Base-by-base conservation (phyloP, 176 grass and related monocot genomes). In the Dendrocalamus sinicus region DNA sequence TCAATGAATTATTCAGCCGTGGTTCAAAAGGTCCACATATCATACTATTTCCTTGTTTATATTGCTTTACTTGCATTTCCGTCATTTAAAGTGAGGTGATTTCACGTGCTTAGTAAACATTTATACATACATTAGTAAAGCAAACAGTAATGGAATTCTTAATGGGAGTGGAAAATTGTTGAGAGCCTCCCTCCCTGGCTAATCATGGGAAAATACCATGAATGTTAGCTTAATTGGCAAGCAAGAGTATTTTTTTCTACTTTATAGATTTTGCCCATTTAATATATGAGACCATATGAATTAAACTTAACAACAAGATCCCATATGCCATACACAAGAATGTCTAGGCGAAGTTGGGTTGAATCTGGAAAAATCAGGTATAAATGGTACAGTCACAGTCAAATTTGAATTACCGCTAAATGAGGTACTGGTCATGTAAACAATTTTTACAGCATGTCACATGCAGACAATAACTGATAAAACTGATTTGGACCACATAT, bases 1-100 rank as follows among this genome's bases (percentile, higher is more conserved):
- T 89, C 72, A 89, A 70, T 75, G 84, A 89, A 32, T 63, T 87
- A 14, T 82, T 91, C 74, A 54, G 75, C 40, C 84, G 87, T 78
- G 73, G 58, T 28, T 59, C 79, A 11, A 87, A 86, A 82, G 92
- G 92, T 53, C 13, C 68, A 17, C 8, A 17, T 8, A 28, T 39
- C 60, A 47, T 62, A 37, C 7, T 66, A 55, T 45, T 22, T 30
- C n/a, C 28, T 39, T 37, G 0, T 53, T 72, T 22, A 0, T 60
- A 55, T 84, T 50, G 3, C 37, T 79, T 73, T 45, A 40, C 17
- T 67, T 57, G 32, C 1, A 37, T 84, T 13, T 66, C 12, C 7
- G 1, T 55, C 45, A 45, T 71, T 28, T 77, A 0, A 78, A 78
- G 52, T 23, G 41, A 19, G 2, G 12, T 70, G 64, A 41, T 37